Conservation (phyloP, 352 stramenopile species). For the Phytophthora pini region DNA sequence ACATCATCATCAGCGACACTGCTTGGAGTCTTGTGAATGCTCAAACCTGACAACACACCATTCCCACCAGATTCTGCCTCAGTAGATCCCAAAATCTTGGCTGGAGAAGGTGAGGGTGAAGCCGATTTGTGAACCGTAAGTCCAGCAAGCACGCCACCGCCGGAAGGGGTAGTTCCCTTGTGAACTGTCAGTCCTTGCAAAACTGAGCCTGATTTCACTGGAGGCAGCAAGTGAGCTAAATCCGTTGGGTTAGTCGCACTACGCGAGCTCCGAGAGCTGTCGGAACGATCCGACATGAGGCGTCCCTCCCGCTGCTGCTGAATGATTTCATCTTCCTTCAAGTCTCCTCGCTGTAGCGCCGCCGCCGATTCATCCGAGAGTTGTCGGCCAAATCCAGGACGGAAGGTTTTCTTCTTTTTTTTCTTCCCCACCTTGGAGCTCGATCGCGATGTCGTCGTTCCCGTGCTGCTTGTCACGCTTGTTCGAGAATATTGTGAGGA, state of each 20-base stretch:
- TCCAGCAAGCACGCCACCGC: constrained; percentile 61
- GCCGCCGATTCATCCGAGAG: constrained; percentile 86
- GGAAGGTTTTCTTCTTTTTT: constrained; percentile 90
- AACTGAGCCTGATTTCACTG: constrained; percentile 62
- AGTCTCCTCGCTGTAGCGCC: constrained; percentile 75
- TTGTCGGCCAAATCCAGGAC: constrained; percentile 81
- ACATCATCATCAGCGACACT: constrained; percentile 25
- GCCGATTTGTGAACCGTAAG: constrained; percentile 68
- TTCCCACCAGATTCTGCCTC: constrained; percentile 31
- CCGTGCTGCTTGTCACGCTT: constrained; percentile 38
- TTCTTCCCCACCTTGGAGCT: constrained; percentile 66
- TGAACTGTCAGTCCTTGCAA: constrained; percentile 74
- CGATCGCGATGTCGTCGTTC: constrained; percentile 35
- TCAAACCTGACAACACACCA: constrained; percentile 63
- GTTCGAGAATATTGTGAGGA: constrained; percentile 31
- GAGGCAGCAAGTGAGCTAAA: constrained; percentile 70
- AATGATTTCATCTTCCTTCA: constrained; percentile 78
- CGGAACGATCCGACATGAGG: constrained; percentile 30
- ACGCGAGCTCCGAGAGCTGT: constrained; percentile 37
- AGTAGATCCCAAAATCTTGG: constrained; percentile 23
- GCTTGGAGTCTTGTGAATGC: constrained; percentile 41
- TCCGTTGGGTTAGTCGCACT: constrained; percentile 57
- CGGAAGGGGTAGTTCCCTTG: constrained; percentile 19
- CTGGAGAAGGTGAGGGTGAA: constrained; percentile 43
- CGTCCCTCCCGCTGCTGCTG: constrained; percentile 44